These are phyloP conservation scores for Komagataella pastoris DNA, from an alignment of 805 yeast species.

Conservation along the genomic window DNA sequence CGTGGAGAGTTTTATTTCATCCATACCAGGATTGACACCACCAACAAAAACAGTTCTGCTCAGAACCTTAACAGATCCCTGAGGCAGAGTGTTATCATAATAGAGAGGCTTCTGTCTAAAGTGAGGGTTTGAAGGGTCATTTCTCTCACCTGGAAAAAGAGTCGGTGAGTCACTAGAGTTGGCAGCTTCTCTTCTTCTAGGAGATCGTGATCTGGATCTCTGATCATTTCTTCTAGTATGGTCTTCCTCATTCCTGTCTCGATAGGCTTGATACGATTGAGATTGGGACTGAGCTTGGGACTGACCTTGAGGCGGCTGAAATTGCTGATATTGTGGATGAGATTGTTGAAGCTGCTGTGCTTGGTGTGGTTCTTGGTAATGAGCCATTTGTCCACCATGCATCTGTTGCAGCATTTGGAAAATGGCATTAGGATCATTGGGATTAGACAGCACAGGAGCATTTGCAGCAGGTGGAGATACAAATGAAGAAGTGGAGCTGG, in stretches of 20 bases:
- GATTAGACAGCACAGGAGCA: constrained; percentile 16
- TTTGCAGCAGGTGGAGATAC: constrained; percentile 17
- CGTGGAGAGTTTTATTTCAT: constrained; percentile 54
- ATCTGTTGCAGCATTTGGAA: constrained; percentile 42
- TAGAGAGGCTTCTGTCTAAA: constrained; percentile 64
- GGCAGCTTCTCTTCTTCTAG: constrained; percentile 13
- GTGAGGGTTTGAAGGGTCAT: constrained; percentile 61
- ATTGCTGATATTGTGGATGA: constrained; percentile 1
- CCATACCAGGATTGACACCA: constrained; percentile 79
- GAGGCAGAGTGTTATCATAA: constrained; percentile 58
- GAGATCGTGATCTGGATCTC: constrained; percentile 43
- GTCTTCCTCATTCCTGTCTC: constrained; percentile 15
- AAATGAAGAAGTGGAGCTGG: constrained; percentile 9
- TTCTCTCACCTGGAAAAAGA: constrained; percentile 34
- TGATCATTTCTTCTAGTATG: constrained; percentile 20
- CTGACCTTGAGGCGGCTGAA: not conserved
- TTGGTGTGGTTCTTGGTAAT: constrained; percentile 7
- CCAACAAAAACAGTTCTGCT: constrained; percentile 91
- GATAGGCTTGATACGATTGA: constrained; percentile 5
- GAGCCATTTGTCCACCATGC: constrained; percentile 16
- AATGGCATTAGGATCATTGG: constrained; percentile 25
- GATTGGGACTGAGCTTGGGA: constrained; percentile 1
- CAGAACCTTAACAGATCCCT: constrained; percentile 68
- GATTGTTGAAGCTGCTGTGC: constrained; percentile 8
- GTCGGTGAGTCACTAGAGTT: constrained; percentile 12